Percentiles rank a stretch among this genome's conserved stretches.
Evolutionary conservation across 2,329 filamentous ascomycete species (phyloP).

Genomic region (Trichoderma sp.): DNA sequence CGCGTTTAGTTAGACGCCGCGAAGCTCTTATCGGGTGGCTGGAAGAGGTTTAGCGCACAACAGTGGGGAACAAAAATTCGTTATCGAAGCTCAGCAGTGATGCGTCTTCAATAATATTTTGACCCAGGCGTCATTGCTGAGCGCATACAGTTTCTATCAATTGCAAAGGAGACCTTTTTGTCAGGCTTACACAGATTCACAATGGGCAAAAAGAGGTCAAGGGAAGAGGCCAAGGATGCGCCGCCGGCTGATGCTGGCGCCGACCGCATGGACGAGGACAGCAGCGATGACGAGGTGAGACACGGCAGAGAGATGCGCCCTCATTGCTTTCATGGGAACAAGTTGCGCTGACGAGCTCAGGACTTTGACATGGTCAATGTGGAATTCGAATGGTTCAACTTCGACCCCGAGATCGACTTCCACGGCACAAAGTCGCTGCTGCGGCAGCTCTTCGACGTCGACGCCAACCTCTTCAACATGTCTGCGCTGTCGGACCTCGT

Average conservation of each 20-base stretch:
- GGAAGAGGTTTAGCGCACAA: conserved; percentile 47
- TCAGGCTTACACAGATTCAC: conserved; percentile 18
- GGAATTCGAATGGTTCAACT: conserved; percentile 99
- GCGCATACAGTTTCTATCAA: not conserved
- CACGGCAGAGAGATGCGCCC: not conserved
- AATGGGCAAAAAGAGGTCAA: conserved; percentile 56
- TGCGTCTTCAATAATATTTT: conserved; percentile 12
- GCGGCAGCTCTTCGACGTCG: conserved; percentile 88
- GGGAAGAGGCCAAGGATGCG: conserved; percentile 51
- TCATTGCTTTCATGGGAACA: not conserved
- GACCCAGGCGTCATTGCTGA: conserved; percentile 1
- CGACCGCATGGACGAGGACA: conserved; percentile 55
- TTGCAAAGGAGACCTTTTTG: not conserved
- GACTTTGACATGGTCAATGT: conserved; percentile 92
- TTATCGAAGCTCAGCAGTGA: conserved; percentile 25
- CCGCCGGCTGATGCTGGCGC: conserved; percentile 46
- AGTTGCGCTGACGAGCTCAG: conserved; percentile 47
- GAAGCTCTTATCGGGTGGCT: conserved; percentile 34
- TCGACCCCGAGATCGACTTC: conserved; percentile 85
- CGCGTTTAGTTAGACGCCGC: conserved; percentile 33
- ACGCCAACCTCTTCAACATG: conserved; percentile 82
- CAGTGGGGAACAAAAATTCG: conserved; percentile 29
- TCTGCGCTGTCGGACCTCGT: conserved; percentile 85
- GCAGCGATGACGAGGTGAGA: conserved; percentile 57
- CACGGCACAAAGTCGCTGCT: conserved; percentile 89